Base-by-base conservation (phyloP, 2,329 filamentous ascomycete genomes). In the Trichothecium roseum region DNA sequence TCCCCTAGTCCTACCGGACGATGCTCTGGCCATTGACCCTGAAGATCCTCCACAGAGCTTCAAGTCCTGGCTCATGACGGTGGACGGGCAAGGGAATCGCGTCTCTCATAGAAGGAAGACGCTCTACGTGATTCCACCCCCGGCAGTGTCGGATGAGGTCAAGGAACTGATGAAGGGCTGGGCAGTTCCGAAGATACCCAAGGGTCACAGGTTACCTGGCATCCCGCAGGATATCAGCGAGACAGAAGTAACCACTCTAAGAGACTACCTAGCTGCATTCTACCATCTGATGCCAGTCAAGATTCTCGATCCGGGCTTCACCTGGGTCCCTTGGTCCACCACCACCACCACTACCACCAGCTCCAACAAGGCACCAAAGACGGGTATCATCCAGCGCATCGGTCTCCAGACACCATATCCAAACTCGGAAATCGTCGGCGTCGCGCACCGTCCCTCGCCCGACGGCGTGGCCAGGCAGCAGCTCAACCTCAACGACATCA, bases 401-500 rank as follows among this genome's bases (percentile, higher is more conserved):
- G 73, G 66, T 1, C 60, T 81, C 1, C 46, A 43, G 5, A 47
- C 50, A 0, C 42, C 61, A 0, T 34, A 28, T 7, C 37, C 36
- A 3, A 40, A 49, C 2, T 41, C 49, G 2, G 46, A 57, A 17
- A 47, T 58, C 24, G 64, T 67, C 4, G 63, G 71, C 1, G 67
- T 82, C 34, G 63, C 73, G 8, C 59, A 57, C 3, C 66, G 76
- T 0, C 48, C 56, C 1, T 60, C 64, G 1, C 62, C 63, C 0
- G 70, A 77, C 32, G 54, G 53, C 0, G 28, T 60, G 0, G 74
- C 73, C 18, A 35, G 44, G 1, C 55, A 55, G 10, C 74, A 80
- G 45, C 51, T 82, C 3, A 74, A 79, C 37, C 60, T 81, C 0
- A 57, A 70, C 30, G 77, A 82, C 45, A 55, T 82, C 2, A 59